These are phyloP conservation scores for Chalciporus chontae DNA, from an alignment of 768 basidiomycete genomes.

Conservation along the genomic window DNA sequence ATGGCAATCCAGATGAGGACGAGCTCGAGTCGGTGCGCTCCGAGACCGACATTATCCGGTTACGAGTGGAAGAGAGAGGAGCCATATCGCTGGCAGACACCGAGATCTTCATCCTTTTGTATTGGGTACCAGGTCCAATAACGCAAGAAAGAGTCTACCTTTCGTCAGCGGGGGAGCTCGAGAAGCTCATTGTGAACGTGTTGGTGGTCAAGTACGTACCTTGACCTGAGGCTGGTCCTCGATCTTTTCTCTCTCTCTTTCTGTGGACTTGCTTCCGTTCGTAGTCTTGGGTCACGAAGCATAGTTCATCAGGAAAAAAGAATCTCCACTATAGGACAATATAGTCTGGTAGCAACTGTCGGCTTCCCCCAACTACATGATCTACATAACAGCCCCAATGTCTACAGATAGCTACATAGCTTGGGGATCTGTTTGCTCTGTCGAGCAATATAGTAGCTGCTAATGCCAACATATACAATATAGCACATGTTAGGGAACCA, in stretches of 20 bases:
- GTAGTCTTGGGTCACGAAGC: background rate
- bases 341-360: no score
- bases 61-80: constrained; percentile 63
- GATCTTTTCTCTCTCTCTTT: background rate
- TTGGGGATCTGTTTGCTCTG: no score
- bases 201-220: constrained; percentile 68
- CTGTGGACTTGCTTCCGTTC: constrained; percentile 1
- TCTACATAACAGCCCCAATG: no score
- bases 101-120: constrained; percentile 58
- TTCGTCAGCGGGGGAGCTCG: constrained; percentile 59
- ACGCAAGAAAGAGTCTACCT: constrained; percentile 70
- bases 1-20: constrained; percentile 40
- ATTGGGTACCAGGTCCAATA: constrained; percentile 43
- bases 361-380: no score
- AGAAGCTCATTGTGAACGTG: constrained; percentile 75
- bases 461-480: no score
- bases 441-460: no score
- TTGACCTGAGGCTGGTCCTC: constrained; percentile 31
- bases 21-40: constrained; percentile 26
- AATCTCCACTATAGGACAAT: no score
- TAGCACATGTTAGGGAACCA: no score
- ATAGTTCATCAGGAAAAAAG: background rate
- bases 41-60: constrained; percentile 41
- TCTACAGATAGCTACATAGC: no score
- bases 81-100: constrained; percentile 61